Percentiles rank a stretch among this genome's conserved stretches.
phyloP scores from a whole-genome alignment of 2,329 filamentous ascomycete genomes.

The Lasiodiplodia gonubiensis region DNA sequence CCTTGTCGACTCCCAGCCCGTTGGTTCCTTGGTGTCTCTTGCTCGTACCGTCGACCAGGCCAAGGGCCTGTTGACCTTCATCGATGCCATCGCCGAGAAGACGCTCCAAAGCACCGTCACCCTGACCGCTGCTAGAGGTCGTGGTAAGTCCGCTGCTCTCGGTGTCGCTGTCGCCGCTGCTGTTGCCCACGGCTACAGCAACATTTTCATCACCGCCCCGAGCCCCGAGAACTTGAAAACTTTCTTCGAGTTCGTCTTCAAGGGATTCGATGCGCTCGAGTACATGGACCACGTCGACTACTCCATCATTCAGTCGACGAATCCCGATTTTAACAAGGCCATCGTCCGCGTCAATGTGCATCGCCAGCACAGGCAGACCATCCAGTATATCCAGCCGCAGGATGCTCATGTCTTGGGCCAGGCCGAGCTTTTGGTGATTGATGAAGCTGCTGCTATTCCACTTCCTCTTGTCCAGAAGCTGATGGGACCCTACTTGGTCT shows the following conservation, averaged over 20 bases:
- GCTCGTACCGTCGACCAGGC: conserved; percentile 94
- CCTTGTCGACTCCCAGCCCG: conserved; percentile 81
- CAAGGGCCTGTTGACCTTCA: conserved; percentile 94
- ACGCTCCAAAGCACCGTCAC: conserved; percentile 92
- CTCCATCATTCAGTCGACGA: conserved; percentile 96
- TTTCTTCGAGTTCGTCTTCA: conserved; percentile 97
- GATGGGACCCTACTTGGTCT: conserved; percentile 95
- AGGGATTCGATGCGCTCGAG: conserved; percentile 91
- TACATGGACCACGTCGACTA: conserved; percentile 97
- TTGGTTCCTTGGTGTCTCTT: conserved; percentile 82
- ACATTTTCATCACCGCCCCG: conserved; percentile 98
- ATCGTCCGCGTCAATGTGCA: conserved; percentile 97
- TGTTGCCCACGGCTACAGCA: conserved; percentile 95
- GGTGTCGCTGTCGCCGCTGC: conserved; percentile 94
- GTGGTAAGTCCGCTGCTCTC: conserved; percentile 95
- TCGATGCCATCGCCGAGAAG: conserved; percentile 95
- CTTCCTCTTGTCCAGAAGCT: conserved; percentile 89
- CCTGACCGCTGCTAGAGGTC: conserved; percentile 88
- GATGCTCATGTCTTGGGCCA: conserved; percentile 95
- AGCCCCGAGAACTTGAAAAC: conserved; percentile 99
- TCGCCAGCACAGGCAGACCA: conserved; percentile 92
- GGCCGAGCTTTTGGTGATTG: conserved; percentile 92
- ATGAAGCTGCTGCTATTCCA: conserved; percentile 96
- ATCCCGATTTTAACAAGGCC: conserved; percentile 98
- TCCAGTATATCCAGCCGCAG: conserved; percentile 97